Evolutionary conservation across 225 moss, liverwort and hornwort species (phyloP), one percentile per base, ranked within the genome.

Genomic region (Bryoerythrophyllum caledonicum): DNA sequence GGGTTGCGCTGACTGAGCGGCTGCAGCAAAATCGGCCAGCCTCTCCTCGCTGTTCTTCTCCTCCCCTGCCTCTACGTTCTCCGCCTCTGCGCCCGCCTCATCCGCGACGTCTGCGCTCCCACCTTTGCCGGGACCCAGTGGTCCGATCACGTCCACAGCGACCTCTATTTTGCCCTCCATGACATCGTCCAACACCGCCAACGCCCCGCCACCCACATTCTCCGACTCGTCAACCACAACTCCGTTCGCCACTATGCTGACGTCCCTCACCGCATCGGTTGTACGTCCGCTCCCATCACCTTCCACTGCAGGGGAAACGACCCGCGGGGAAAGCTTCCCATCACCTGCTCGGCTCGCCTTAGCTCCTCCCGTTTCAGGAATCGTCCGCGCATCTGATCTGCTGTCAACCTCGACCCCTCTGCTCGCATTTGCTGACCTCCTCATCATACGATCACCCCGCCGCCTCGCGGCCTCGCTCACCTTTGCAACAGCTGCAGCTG

Each of bases 1-100:
- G n/a, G 96, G 96, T 63, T 97, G 96, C 30, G 96, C 96, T 70
- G 96, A 92, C 74, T 89, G 94, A 51, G 96, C 96, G 58, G 94
- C 96, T 0, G 96, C 96, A 64, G 96, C 96, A 66, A 94, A 93
- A 78, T 91, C 91, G 1, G 94, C 96, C 59, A 97, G 80, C 81
- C 86, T 82, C 81, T 91, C 94, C 78, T 91, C 77, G 74, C 82
- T 87, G 20, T 86, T 88, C 73, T 90, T 91, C 35, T 74, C 94
- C 70, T 86, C 90, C 7, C n/a, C 83, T 24, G 24, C 51, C 24
- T 73, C 87, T 38, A 20, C 68, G 7, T 30, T 21, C 74, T 78
- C 70, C 35, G 64, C 58, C 37, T 70, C 82, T 24, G 65, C 32
- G 27, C 46, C 81, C 30, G 51, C 86, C 13, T 35, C 21, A 7